Percentiles rank a stretch among this genome's conserved stretches.
phyloP scores from a whole-genome alignment of 2,329 filamentous ascomycete species.

The Xenoacremonium recifei region DNA sequence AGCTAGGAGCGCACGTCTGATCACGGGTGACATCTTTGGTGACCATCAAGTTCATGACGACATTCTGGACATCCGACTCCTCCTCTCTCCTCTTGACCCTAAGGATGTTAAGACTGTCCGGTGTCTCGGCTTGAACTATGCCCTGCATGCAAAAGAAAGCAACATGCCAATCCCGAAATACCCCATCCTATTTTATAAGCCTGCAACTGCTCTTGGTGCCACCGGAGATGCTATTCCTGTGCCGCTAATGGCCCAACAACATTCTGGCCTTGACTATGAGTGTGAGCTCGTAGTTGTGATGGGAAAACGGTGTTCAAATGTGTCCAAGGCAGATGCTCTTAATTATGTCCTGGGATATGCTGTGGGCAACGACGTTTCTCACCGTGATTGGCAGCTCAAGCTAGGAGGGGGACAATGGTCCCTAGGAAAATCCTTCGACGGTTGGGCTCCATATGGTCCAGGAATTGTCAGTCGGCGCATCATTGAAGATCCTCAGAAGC shows the following conservation, averaged over 20 bases:
- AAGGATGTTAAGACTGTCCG: slow-evolving; percentile 64
- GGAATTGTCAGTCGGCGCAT: slow-evolving; percentile 61
- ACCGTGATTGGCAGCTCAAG: slow-evolving; percentile 73
- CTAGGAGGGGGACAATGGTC: slow-evolving; percentile 69
- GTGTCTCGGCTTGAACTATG: slow-evolving; percentile 71
- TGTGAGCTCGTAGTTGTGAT: slow-evolving; percentile 76
- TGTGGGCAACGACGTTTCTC: slow-evolving; percentile 77
- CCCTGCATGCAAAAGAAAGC: slow-evolving; percentile 67
- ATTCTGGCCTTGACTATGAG: slow-evolving; percentile 72
- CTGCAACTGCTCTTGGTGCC: slow-evolving; percentile 62
- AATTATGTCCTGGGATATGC: slow-evolving; percentile 73
- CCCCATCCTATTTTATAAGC: slow-evolving; percentile 68
- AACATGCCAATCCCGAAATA: slow-evolving; percentile 68
- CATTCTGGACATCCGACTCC: slow-evolving; percentile 50
- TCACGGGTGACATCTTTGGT: slow-evolving; percentile 66
- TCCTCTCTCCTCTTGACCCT: slow-evolving; percentile 63
- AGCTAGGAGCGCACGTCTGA: slow-evolving; percentile 59
- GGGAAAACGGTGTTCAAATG: slow-evolving; percentile 63
- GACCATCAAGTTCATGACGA: slow-evolving; percentile 62
- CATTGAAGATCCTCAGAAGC: slow-evolving; percentile 55
- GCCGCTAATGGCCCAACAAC: slow-evolving; percentile 62
- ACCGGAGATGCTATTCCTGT: slow-evolving; percentile 67
- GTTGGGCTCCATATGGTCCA: slow-evolving; percentile 72
- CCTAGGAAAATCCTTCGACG: slow-evolving; percentile 72
- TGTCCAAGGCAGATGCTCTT: slow-evolving; percentile 64